Evolutionary conservation across 1,284 basidiomycete species (phyloP), one percentile per base, ranked within the genome.

Genomic region (Apiotrichum porosum): DNA sequence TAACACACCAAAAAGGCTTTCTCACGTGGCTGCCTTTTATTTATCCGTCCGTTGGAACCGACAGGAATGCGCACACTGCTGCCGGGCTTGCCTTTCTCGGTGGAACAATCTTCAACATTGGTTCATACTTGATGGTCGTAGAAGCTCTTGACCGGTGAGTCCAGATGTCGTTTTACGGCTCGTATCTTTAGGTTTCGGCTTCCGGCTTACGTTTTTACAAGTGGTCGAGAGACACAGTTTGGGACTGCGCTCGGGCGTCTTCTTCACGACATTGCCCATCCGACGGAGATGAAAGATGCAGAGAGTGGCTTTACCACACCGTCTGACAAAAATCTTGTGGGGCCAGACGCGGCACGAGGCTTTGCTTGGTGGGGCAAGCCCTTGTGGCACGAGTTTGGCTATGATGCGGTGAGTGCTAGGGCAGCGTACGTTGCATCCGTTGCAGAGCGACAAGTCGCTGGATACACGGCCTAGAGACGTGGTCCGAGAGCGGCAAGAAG

Each of bases 71-170:
- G 4, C 51, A 58, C 3, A 57, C 66, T 2, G 76, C 75, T 3
- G 71, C 76, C 3, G 79, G 77, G 0, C 77, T 76, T 52, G 72
- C 62, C 0, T 72, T 74, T 41, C 52, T 78, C 2, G 81, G 81
- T 5, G 81, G 80, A 1, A 78, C 79, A 6, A 67, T 81, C 10
- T 83, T 82, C 69, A 77, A 78, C 44, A 48, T 79, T 23, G 79
- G 78, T 12, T 72, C 76, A 1, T 69, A 79, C 13, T 62, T 77
- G 9, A 76, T 76, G 26, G 69, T 80, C 9, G 69, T 76, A 48
- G 79, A 80, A 54, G 78, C 78, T 0, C 73, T 78, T 63, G 78
- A 80, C 54, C 44, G 62, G 58, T 61, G 18, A 37, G 60, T 54
- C 14, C n/a, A n/a, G n/a, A n/a, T 18, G 17, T 21, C 15, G 14